A percentile compares a stretch with the other conserved stretches of the same genome.
Conservation (phyloP, 257 asterid species). For the Solanum virginianum region DNA sequence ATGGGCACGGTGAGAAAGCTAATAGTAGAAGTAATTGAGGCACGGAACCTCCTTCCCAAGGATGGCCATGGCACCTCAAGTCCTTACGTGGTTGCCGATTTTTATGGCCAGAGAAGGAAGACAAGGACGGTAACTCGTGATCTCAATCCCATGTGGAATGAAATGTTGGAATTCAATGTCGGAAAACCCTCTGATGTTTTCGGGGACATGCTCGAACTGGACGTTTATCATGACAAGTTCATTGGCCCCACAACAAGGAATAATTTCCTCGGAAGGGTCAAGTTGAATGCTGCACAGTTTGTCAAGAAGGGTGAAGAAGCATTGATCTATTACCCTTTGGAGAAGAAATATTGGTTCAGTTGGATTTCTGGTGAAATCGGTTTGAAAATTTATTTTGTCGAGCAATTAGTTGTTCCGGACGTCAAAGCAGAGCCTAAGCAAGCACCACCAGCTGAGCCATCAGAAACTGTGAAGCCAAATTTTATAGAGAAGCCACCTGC, state of each 20-base stretch:
- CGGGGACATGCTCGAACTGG: conserved; percentile 66
- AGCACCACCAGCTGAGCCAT: conserved; percentile 1
- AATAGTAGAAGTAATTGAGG: conserved; percentile 66
- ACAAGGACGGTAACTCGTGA: conserved; percentile 55
- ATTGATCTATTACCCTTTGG: conserved; percentile 60
- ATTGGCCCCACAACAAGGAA: conserved; percentile 72
- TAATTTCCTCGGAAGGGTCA: conserved; percentile 58
- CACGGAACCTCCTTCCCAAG: conserved; percentile 58
- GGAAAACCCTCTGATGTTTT: conserved; percentile 52
- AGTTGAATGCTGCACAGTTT: conserved; percentile 52
- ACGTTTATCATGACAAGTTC: conserved; percentile 47
- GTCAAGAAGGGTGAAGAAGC: conserved; percentile 93
- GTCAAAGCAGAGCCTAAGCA: conserved; percentile 15
- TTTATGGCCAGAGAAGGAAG: conserved; percentile 71
- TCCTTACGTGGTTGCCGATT: conserved; percentile 64
- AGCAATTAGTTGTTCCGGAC: conserved; percentile 34
- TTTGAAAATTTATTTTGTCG: conserved; percentile 55
- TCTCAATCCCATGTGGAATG: conserved; percentile 72
- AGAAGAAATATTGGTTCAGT: conserved; percentile 45
- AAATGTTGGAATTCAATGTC: conserved; percentile 47
- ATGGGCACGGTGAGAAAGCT: conserved; percentile 55
- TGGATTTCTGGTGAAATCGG: conserved; percentile 87
- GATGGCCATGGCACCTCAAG: conserved; percentile 90
- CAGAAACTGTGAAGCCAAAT: conserved; percentile 8
- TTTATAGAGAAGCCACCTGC: conserved; percentile 13